phyloP scores from a whole-genome alignment of 2,329 filamentous ascomycete genomes.

The Dothiorella sarmentorum region DNA sequence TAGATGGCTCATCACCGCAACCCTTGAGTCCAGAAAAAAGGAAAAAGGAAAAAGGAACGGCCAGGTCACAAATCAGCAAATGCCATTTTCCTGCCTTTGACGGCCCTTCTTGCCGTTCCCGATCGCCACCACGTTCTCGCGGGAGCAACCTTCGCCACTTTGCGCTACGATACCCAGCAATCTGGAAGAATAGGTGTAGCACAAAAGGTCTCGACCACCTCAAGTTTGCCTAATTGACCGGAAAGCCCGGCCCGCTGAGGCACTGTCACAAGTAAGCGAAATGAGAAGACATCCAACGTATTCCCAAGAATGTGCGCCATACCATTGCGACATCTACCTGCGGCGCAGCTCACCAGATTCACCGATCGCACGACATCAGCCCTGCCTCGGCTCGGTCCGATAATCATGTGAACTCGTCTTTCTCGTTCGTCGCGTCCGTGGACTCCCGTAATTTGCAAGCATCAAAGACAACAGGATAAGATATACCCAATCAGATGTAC shows the following conservation, averaged over 20 bases:
- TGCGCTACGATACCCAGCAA: too few relatives aligned
- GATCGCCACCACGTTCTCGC: not conserved
- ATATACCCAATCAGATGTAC: too few relatives aligned
- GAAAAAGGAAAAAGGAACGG: too few relatives aligned
- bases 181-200: too few relatives aligned
- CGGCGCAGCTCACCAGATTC: not conserved
- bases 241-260: not conserved
- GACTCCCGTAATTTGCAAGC: too few relatives aligned
- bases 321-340: not conserved
- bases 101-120: not conserved
- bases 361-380: not conserved
- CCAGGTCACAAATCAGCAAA: not conserved
- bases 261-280: slow-evolving; percentile 5
- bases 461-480: too few relatives aligned
- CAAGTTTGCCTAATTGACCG: not conserved
- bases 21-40: not conserved
- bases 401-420: not conserved
- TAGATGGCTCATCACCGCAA: too few relatives aligned
- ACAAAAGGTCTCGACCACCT: too few relatives aligned
- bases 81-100: not conserved
- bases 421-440: too few relatives aligned
- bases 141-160: too few relatives aligned
- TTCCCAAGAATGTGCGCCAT: slow-evolving; percentile 1
- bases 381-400: too few relatives aligned
- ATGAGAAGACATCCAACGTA: not conserved